Evolutionary conservation across 169 alveolate species (phyloP).

Genomic region (Plasmodium sp.): DNA sequence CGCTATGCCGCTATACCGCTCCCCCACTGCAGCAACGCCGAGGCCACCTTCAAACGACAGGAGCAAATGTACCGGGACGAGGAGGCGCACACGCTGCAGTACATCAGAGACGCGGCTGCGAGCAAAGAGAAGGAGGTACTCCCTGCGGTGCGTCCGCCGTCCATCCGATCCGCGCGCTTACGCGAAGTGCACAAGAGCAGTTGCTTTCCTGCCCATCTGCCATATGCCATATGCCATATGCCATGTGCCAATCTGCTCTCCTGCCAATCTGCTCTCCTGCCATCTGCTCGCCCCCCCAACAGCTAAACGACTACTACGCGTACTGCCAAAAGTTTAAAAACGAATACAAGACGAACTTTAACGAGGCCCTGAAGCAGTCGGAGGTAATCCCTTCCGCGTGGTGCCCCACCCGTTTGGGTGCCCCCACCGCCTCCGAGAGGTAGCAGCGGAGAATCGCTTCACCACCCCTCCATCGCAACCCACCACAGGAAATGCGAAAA

Average conservation of each 20-base stretch:
- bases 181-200: not conserved
- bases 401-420: not conserved
- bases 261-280: not conserved
- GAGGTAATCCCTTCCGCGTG: constrained; percentile 18
- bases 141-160: not conserved
- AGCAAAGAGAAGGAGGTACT: constrained; percentile 58
- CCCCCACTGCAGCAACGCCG: not conserved
- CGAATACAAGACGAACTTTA: constrained; percentile 40
- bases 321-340: constrained; percentile 60
- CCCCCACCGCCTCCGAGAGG: not conserved
- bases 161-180: not conserved
- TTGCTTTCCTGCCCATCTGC: not conserved
- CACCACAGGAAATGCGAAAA: constrained; percentile 37
- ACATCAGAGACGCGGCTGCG: not conserved
- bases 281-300: not conserved
- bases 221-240: too few species aligned
- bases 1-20: not conserved
- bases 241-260: not conserved
- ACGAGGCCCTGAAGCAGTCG: constrained; percentile 21
- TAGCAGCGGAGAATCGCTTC: not conserved
- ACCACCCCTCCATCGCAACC: not conserved
- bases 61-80: constrained; percentile 43
- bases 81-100: constrained; percentile 12
- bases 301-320: constrained; percentile 41
- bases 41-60: constrained; percentile 25